Conservation (phyloP, 1,139 yeast species). For the Pneumocystis jirovecii region DNA sequence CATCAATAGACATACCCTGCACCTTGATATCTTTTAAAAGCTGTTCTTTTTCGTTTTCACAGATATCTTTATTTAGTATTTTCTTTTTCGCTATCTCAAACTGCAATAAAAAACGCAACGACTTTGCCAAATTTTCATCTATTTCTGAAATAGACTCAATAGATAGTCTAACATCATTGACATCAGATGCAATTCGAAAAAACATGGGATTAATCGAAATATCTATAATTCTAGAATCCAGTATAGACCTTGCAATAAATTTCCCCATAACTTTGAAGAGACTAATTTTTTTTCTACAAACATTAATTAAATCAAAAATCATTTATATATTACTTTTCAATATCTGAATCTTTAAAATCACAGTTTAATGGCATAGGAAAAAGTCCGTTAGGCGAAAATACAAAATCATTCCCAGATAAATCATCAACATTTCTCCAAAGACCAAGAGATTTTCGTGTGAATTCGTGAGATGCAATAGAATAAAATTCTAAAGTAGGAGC, state of each 20-base stretch:
- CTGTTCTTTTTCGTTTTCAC: slow-evolving; percentile 3
- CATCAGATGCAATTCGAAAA: slow-evolving; percentile 25
- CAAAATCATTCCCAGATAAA: slow-evolving; percentile 29
- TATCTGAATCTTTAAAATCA: slow-evolving; percentile 23
- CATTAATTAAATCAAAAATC: background rate
- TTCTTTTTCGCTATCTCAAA: slow-evolving; percentile 29
- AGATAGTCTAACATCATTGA: slow-evolving; percentile 20
- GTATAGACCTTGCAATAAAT: slow-evolving; percentile 70
- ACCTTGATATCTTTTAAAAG: slow-evolving; percentile 22
- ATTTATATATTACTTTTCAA: slow-evolving; percentile 20
- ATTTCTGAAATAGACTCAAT: slow-evolving; percentile 36
- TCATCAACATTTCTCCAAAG: slow-evolving; percentile 52
- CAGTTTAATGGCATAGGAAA: slow-evolving; percentile 56
- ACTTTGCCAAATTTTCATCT: slow-evolving; percentile 48
- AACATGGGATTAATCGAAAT: slow-evolving; percentile 61
- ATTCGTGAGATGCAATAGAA: slow-evolving; percentile 64
- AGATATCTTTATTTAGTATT: slow-evolving; percentile 16
- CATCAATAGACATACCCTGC: slow-evolving; percentile 35
- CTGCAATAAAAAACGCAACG: slow-evolving; percentile 37
- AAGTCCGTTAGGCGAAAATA: slow-evolving; percentile 37
- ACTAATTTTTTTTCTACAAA: slow-evolving; percentile 30
- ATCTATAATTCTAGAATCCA: slow-evolving; percentile 78
- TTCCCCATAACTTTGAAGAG: slow-evolving; percentile 60
- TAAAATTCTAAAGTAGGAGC: slow-evolving; percentile 95
- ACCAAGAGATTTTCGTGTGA: slow-evolving; percentile 38